Percentiles rank a stretch among this genome's conserved stretches.
These are phyloP conservation scores for Melastoma candidum DNA, from an alignment of 441 rosid genomes.

Conservation along the genomic window DNA sequence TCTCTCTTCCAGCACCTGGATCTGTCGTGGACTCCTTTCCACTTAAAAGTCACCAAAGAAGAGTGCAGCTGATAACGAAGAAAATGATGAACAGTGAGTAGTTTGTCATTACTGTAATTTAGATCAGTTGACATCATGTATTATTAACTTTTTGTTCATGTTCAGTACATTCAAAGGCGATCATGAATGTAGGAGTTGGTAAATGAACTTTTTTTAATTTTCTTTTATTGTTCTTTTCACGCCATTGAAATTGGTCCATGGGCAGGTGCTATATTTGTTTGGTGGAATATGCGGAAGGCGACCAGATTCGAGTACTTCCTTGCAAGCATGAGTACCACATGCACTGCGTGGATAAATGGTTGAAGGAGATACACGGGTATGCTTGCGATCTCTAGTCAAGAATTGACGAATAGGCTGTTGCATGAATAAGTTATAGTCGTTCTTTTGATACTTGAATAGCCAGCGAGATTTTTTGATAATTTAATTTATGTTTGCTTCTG, in stretches of 20 bases:
- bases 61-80: constrained; percentile 18
- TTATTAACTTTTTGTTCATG: too few species aligned
- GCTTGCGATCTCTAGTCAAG: neutral
- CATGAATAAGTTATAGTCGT: too few species aligned
- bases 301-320: constrained; percentile 62
- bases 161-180: too few species aligned
- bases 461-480: too few species aligned
- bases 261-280: constrained; percentile 63
- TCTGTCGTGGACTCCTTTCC: constrained; percentile 61
- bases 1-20: constrained; percentile 53
- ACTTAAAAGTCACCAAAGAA: constrained; percentile 36
- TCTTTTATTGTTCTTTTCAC: too few species aligned
- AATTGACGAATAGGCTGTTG: too few species aligned
- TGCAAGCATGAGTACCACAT: constrained; percentile 72
- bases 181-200: too few species aligned
- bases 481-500: neutral
- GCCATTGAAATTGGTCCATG: neutral
- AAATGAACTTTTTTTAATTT: too few species aligned
- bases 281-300: constrained; percentile 59
- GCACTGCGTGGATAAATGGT: constrained; percentile 75
- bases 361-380: constrained; percentile 75
- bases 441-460: too few species aligned
- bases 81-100: constrained; percentile 53
- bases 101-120: neutral
- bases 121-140: too few species aligned